Evolutionary conservation across 306 rosid genomes (phyloP), one percentile per base, ranked within the genome.

Genomic region (Phaseolus lunatus): DNA sequence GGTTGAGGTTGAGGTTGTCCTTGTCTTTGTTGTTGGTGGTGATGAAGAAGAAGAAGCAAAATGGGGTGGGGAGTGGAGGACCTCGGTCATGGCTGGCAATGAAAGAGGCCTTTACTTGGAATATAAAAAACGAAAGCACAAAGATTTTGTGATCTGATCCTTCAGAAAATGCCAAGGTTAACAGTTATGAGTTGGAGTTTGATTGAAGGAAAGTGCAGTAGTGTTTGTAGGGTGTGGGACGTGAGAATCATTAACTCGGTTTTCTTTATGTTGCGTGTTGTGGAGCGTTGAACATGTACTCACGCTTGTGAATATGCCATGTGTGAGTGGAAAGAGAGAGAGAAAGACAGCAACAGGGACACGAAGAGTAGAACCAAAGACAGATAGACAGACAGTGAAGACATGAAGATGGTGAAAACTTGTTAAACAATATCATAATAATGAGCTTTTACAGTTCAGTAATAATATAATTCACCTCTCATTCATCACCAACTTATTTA

Each of bases 31-130:
- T 66, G 70, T 64, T 64, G 69, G 4, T 62, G 67, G 37, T 29
- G 35, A 9, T 61, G 72, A 62, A 18, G 91, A 65, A 0, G 88
- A 80, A 71, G 87, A 80, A 63, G 90, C 72, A 27, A 88, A 86
- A 83, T 85, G 89, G 69, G 87, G 77, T 45, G 92, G 79, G 44
- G 88, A 85, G 73, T 66, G 93, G 70, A 94, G 90, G 83, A 92
- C 88, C 81, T 89, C 88, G 37, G 92, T 94, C 97, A 92, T 94
- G 86, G 91, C 85, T 87, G 91, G 89, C 89, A 85, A 84, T 78
- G 92, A 76, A 81, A 86, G 80, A 52, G 83, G 80, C 68, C 82
- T 69, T 81, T 83, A 49, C 85, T 83, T 80, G 79, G 76, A 82
- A 75, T 70, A 82, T 61, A 81, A 87, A 74, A 83, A 81, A 81